Conservation (phyloP, 495 filamentous ascomycete species). For the Talaromyces trachyspermus region DNA sequence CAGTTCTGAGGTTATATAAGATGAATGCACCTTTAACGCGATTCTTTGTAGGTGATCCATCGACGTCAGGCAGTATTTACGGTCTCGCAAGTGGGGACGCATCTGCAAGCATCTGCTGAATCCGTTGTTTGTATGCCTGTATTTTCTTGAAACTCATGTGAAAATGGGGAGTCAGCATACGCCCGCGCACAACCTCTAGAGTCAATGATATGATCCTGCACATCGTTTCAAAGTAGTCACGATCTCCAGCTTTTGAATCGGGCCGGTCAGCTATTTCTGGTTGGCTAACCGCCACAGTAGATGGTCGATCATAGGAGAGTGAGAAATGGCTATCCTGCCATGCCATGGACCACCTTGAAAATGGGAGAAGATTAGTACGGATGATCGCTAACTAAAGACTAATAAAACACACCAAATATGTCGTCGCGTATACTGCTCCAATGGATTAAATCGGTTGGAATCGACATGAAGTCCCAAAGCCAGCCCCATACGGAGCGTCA, state of each 20-base stretch:
- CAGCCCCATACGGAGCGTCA: constrained; percentile 53
- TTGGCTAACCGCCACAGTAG: constrained; percentile 46
- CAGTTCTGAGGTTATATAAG: constrained; percentile 51
- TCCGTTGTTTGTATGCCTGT: constrained; percentile 41
- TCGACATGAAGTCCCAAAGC: constrained; percentile 51
- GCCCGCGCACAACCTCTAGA: constrained; percentile 47
- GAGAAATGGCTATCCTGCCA: constrained; percentile 58
- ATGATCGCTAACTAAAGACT: constrained; percentile 9
- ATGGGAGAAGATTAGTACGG: background rate
- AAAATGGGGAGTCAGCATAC: constrained; percentile 34
- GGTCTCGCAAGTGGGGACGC: constrained; percentile 46
- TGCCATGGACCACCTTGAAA: constrained; percentile 46
- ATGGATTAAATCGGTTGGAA: constrained; percentile 35
- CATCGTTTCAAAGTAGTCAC: constrained; percentile 48
- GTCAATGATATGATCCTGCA: constrained; percentile 46
- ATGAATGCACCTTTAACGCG: constrained; percentile 48
- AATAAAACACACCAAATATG: constrained; percentile 32
- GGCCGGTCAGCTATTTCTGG: constrained; percentile 42
- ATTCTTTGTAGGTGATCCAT: constrained; percentile 50
- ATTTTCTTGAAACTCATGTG: constrained; percentile 39
- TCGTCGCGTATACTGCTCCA: constrained; percentile 28
- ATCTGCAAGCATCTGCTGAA: constrained; percentile 43
- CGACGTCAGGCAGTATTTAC: constrained; percentile 36
- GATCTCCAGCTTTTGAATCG: constrained; percentile 40
- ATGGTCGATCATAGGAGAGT: constrained; percentile 52